Evolutionary conservation across 345 rosid genomes (phyloP).

Genomic region (Moricandia moricandioides): DNA sequence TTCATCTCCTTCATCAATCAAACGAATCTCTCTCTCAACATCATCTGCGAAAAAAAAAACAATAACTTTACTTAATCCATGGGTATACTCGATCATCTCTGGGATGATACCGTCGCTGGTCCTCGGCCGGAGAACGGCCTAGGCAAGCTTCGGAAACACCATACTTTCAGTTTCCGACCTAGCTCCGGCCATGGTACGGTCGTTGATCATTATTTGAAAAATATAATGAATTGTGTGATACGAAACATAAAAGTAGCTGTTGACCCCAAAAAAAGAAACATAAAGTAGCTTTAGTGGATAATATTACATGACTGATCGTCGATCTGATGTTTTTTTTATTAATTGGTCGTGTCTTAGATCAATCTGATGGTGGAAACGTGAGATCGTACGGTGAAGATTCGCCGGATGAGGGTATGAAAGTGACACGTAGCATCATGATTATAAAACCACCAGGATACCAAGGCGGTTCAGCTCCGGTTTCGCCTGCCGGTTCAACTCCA

Average conservation of each 20-base stretch:
- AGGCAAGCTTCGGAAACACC: conserved; percentile 85
- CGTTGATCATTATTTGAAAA: neutral
- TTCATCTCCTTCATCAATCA: neutral
- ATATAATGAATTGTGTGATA: neutral
- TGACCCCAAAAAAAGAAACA: neutral
- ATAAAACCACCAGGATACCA: conserved; percentile 86
- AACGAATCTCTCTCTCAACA: conserved; percentile 33
- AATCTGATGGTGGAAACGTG: conserved; percentile 50
- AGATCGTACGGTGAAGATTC: conserved; percentile 49
- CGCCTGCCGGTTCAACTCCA: conserved; percentile 87
- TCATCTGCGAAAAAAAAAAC: neutral
- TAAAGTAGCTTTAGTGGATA: neutral
- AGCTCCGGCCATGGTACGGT: conserved; percentile 79
- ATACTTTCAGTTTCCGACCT: conserved; percentile 57
- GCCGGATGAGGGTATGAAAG: conserved; percentile 46
- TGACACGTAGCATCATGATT: conserved; percentile 85
- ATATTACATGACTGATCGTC: neutral
- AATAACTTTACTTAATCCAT: conserved; percentile 30
- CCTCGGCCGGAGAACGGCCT: conserved; percentile 93
- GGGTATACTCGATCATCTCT: conserved; percentile 92
- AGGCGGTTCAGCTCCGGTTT: conserved; percentile 68
- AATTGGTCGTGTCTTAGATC: conserved; percentile 44
- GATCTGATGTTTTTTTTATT: neutral
- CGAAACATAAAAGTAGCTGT: neutral
- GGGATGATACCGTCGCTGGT: conserved; percentile 99